These are phyloP conservation scores for Aspergillus novofumigatus DNA, from an alignment of 2,329 filamentous ascomycete genomes.

Conservation along the genomic window DNA sequence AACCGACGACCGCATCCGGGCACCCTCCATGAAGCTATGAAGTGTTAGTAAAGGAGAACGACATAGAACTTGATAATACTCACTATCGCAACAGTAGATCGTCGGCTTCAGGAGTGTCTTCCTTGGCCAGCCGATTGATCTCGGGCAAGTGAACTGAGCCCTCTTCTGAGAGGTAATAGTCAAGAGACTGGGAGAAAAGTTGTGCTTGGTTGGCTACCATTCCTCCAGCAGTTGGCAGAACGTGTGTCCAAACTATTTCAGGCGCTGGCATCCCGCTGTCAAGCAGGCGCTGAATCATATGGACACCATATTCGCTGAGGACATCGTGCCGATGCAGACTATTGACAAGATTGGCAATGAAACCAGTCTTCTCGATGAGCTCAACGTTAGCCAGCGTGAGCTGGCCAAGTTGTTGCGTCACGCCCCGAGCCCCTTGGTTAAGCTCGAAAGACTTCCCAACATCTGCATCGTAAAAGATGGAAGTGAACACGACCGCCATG, in stretches of 20 bases:
- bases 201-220: conserved; percentile 56
- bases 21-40: conserved; percentile 39
- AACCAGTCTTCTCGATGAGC: conserved; percentile 39
- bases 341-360: conserved; percentile 40
- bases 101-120: conserved; percentile 43
- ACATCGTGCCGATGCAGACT: conserved; percentile 38
- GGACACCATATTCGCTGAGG: conserved; percentile 51
- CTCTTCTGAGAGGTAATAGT: conserved; percentile 52
- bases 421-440: conserved; percentile 45
- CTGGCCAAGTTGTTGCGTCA: conserved; percentile 48
- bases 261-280: conserved; percentile 44
- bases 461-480: conserved; percentile 54
- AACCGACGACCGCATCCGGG: conserved; percentile 36
- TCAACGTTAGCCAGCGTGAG: conserved; percentile 48
- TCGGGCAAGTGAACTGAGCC: conserved; percentile 46
- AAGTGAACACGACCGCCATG: conserved; percentile 50
- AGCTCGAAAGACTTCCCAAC: conserved; percentile 50
- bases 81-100: conserved; percentile 50
- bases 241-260: conserved; percentile 54
- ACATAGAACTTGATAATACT: conserved; percentile 10
- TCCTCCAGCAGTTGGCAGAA: conserved; percentile 55
- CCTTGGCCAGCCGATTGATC: conserved; percentile 46
- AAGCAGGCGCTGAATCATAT: conserved; percentile 53
- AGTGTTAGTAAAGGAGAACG: neutral
- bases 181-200: conserved; percentile 54